Evolutionary conservation across 768 basidiomycete genomes (phyloP), one percentile per base, ranked within the genome.

Genomic region (Suillus hirtellus): DNA sequence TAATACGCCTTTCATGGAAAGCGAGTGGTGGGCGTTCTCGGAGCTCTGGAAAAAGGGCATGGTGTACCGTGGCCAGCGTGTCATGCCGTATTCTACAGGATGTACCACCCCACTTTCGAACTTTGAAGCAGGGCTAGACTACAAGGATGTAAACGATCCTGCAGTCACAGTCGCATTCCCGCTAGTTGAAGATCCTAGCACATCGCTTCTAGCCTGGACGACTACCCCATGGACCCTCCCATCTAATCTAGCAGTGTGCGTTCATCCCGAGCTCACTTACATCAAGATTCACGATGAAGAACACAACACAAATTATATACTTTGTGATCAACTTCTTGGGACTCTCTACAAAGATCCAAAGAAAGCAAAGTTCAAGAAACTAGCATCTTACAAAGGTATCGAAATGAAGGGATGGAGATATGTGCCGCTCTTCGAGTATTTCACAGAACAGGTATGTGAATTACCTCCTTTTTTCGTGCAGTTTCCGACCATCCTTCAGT

Each of bases 151-250:
- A 56, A 90, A 85, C 70, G 97, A 99, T 79, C 97, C 97, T 52
- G 91, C 95, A 53, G 93, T 99, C 5, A 97, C 95, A 21, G 87
- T 99, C 60, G 78, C 94, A 1, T 99, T 99, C 80, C 92, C 89
- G 12, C 85, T 99, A 31, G 91, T 96, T 24, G 94, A 97, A 66
- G 97, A 99, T 72, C 93, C 94, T 2, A 84, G 79, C 60, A 98
- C 96, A 19, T 88, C 92, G 1, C 79, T 99, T 21, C 79, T 99
- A 35, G 96, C 96, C 4, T 99, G 97, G 97, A 99, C 97, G 19
- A 99, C 97, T 19, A 99, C 97, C 0, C 97, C 97, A 0, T 99
- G 96, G 95, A 99, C 97, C 0, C 81, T 99, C 5, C 97, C 96
- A 1, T 95, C 95, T 52, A 99, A 99, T 77, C 82, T 99, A 37